Evolutionary conservation across 2,329 filamentous ascomycete genomes (phyloP).

Genomic region (Diaporthe eres): DNA sequence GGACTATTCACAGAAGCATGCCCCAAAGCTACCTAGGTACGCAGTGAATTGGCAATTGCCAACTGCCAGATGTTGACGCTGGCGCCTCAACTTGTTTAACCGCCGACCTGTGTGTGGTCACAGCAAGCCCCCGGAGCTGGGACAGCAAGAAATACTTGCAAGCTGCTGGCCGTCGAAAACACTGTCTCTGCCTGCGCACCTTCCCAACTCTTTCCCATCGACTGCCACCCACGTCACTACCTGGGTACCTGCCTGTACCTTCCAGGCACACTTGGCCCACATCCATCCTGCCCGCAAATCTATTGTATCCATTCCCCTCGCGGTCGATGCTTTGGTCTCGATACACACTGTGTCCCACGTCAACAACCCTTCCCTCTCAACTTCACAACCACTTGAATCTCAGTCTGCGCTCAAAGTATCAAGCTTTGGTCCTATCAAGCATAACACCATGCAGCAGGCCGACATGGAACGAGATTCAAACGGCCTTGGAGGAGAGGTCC

Average conservation of each 20-base stretch:
- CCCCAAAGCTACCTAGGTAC: background rate
- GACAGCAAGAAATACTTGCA: background rate
- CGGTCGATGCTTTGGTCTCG: background rate
- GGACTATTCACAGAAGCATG: background rate
- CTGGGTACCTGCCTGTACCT: background rate
- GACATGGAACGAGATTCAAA: background rate
- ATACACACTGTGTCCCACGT: background rate
- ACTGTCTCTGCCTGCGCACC: slow-evolving; percentile 6
- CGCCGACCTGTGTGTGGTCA: background rate
- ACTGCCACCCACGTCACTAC: background rate
- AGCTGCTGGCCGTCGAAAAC: slow-evolving; percentile 16
- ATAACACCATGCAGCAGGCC: background rate
- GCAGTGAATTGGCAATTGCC: background rate
- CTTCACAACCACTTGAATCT: background rate
- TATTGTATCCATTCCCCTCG: background rate
- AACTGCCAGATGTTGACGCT: background rate
- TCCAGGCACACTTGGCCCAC: background rate
- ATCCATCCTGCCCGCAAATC: background rate
- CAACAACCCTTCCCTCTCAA: background rate
- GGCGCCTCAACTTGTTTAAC: background rate
- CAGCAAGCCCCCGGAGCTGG: background rate
- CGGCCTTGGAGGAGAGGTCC: background rate
- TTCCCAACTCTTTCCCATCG: slow-evolving; percentile 14
- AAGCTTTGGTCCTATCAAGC: background rate
- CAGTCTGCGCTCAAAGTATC: background rate